Base-by-base conservation (phyloP, 1,139 yeast species). In the Zygosaccharomyces sapae region DNA sequence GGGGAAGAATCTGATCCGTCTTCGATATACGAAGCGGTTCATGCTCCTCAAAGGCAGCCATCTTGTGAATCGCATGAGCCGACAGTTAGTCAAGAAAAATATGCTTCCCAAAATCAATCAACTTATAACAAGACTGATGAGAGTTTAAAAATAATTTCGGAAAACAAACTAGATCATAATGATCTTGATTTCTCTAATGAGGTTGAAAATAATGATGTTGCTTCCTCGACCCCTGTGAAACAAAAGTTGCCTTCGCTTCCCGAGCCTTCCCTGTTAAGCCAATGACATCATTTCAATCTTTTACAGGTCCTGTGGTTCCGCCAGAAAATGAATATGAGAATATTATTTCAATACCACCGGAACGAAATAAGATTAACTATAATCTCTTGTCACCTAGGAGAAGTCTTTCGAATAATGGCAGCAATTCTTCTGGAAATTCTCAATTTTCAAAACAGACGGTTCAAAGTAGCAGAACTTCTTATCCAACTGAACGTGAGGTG, bases 241-340 rank as follows among this genome's bases (percentile, higher is more conserved):
- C 5, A 19, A n/a, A 24, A 18, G 16, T 9, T 2, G n/a, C 20
- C 13, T 19, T 9, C 22, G 2, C 44, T 10, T 13, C 20, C 6
- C 30, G 18, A 5, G 33, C 10, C 9, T n/a, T 4, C 19, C 19
- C 7, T 34, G 18, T 12, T 7, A 54, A 48, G 41, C 66, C 62
- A 12, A 41, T 61, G 18, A 56, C 65, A 1, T 56, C 61, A 6
- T 52, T 58, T 29, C 55, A 59, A 16, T 62, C 65, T 10, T 61
- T 62, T 43, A 43, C 38, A 7, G 47, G 40, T 4, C 55, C 57
- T 9, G 31, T 53, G 5, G 36, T 42, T 19, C 37, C 25, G 16
- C 43, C 40, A 7, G 38, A 24, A 13, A 46, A 8, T 25, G 31
- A 10, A 12, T 41, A 19, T 16, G 46, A 38, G 6, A 39, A 43